Evolutionary conservation across 257 asterid species (phyloP), one percentile per base, ranked within the genome.

Genomic region (Sherardia arvensis): DNA sequence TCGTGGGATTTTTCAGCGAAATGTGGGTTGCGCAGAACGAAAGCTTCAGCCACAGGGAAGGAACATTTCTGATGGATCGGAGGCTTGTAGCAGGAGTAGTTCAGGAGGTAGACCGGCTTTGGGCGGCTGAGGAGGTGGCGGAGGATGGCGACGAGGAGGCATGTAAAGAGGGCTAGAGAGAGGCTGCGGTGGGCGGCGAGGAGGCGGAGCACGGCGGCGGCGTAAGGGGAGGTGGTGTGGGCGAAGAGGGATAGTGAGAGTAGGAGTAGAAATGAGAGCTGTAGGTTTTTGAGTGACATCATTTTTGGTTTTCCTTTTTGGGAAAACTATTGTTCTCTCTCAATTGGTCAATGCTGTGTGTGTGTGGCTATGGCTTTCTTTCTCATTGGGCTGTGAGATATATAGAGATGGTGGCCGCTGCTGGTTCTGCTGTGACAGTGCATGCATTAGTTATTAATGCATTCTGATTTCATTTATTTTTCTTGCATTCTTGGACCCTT

Each of bases 11-110:
- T 65, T 3, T 80, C 59, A 2, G 71, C 11, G 38, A 77, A 43
- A 15, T 71, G 47, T 1, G 20, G 45, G 57, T 62, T 61, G 33
- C 65, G 79, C n/a, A 32, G 61, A 10, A 87, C 62, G 56, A 79
- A 84, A 11, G 82, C 63, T 47, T 87, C 92, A 7, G 81, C 83
- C 49, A 67, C 78, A 1, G 53, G 26, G 57, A n/a, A 72, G 10
- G 86, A 27, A 64, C 80, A 82, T 54, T 81, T 80, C 15, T 80
- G 80, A 54, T 83, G 76, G 0, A 78, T 67, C 25, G 86, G 86
- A 8, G 95, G 95, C 64, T 80, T 80, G 79, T 82, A 80, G 71
- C 95, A 84, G 0, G 87, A 53, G 65, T 84, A 84, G 70, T 82
- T 76, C 14, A 87, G 74, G 63, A 87, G 71, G 69, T 73, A 66